These are phyloP conservation scores for Kregervanrija pseudodelftensis DNA, from an alignment of 805 yeast genomes.

Conservation along the genomic window DNA sequence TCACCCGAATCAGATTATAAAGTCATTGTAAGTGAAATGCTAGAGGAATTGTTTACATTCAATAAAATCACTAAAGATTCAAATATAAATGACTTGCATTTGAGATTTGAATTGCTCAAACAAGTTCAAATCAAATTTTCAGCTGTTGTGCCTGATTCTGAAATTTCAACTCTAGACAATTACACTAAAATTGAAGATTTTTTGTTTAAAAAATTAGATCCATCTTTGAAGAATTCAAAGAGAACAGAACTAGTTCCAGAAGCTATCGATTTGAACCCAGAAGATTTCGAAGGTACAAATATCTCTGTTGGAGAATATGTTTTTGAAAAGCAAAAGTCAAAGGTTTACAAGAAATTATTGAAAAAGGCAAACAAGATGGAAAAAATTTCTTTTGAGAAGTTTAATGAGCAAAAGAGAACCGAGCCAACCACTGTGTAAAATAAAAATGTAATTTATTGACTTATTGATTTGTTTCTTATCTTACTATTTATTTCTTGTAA, in stretches of 20 bases:
- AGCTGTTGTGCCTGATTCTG: constrained; percentile 45
- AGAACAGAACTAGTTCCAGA: constrained; percentile 63
- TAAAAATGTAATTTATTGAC: no score
- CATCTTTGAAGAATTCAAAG: constrained; percentile 30
- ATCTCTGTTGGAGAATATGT: constrained; percentile 46
- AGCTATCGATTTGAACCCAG: constrained; percentile 54
- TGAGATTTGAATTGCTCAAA: constrained; percentile 45
- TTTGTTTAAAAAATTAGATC: constrained; percentile 31
- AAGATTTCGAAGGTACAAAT: constrained; percentile 52
- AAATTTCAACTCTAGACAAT: constrained; percentile 35
- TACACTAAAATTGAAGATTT: constrained; percentile 33
- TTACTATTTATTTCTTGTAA: no score
- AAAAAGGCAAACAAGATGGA: constrained; percentile 25
- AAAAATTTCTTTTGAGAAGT: constrained; percentile 13
- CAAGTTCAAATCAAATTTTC: constrained; percentile 41
- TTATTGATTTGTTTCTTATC: no score
- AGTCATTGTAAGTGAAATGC: constrained; percentile 9
- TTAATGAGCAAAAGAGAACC: constrained; percentile 6
- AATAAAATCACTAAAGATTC: background rate
- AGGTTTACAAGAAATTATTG: constrained; percentile 40
- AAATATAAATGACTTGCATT: constrained; percentile 31
- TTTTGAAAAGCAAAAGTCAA: constrained; percentile 37
- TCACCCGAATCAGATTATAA: constrained; percentile 8
- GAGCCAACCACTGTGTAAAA: background rate
- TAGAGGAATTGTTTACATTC: constrained; percentile 10